Percentiles rank a stretch among this genome's conserved stretches.
These are phyloP conservation scores for Orbilia quercus DNA, from an alignment of 2,329 filamentous ascomycete species.

Conservation along the genomic window DNA sequence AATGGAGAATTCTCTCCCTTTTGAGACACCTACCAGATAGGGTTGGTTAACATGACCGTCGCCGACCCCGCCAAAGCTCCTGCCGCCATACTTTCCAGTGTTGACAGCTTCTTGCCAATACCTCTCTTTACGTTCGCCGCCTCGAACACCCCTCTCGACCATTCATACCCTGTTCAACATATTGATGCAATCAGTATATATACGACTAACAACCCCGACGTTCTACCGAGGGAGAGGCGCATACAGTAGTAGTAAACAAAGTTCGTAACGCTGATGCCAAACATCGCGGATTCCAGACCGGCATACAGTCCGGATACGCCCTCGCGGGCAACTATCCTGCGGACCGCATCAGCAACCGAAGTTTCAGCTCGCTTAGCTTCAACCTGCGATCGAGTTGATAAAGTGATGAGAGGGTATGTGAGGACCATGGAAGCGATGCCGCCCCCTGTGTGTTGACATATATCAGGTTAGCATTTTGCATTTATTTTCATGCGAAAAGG, in stretches of 20 bases:
- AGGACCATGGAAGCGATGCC: slow-evolving; percentile 95
- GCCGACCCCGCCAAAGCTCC: slow-evolving; percentile 93
- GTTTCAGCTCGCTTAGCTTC: slow-evolving; percentile 93
- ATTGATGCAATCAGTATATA: not conserved
- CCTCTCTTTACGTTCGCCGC: slow-evolving; percentile 74
- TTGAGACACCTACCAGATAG: slow-evolving; percentile 76
- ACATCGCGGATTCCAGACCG: slow-evolving; percentile 90
- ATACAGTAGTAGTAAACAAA: slow-evolving; percentile 99
- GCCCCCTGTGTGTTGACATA: slow-evolving; percentile 74
- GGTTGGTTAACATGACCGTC: slow-evolving; percentile 95
- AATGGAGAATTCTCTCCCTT: not conserved
- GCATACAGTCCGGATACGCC: slow-evolving; percentile 89
- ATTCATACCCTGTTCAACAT: slow-evolving; percentile 93
- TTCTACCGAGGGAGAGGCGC: slow-evolving; percentile 23
- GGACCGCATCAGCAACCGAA: slow-evolving; percentile 82
- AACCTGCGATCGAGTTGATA: slow-evolving; percentile 96
- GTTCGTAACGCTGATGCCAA: slow-evolving; percentile 98
- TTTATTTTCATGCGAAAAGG: too few relatives aligned
- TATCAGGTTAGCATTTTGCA: not conserved
- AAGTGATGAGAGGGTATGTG: slow-evolving; percentile 97
- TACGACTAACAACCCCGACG: not conserved
- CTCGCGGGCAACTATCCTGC: slow-evolving; percentile 89
- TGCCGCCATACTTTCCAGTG: slow-evolving; percentile 92
- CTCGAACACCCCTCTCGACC: slow-evolving; percentile 88
- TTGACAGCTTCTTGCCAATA: slow-evolving; percentile 78